phyloP scores from a whole-genome alignment of 768 basidiomycete genomes.

The Mycena rosella region DNA sequence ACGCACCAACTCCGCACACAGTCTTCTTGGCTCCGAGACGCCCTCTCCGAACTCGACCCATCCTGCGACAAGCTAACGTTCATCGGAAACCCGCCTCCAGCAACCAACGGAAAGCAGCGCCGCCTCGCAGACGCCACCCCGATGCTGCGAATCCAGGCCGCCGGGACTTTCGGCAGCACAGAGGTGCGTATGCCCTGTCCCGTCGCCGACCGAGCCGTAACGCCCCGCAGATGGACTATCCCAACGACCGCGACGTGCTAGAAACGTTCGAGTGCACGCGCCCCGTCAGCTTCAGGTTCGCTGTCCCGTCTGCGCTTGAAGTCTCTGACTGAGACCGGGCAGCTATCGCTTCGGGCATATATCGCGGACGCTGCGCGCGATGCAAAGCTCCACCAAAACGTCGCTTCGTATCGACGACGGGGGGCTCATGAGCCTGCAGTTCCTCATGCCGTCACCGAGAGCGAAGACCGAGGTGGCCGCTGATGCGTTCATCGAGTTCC shows the following conservation, averaged over 20 bases:
- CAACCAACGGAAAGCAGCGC: constrained; percentile 41
- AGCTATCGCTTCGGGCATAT: constrained; percentile 92
- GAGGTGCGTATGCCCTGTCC: constrained; percentile 70
- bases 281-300: constrained; percentile 78
- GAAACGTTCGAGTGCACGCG: constrained; percentile 88
- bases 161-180: constrained; percentile 86
- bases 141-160: constrained; percentile 84
- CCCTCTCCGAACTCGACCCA: constrained; percentile 90
- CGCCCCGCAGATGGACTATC: constrained; percentile 88
- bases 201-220: constrained; percentile 2
- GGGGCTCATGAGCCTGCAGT: constrained; percentile 89
- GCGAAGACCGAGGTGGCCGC: constrained; percentile 51
- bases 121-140: too few species aligned
- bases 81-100: constrained; percentile 74
- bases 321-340: constrained; percentile 3
- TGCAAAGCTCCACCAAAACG: constrained; percentile 89
- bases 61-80: constrained; percentile 90
- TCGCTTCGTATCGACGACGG: constrained; percentile 87
- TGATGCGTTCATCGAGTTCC: constrained; percentile 88
- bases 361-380: constrained; percentile 74
- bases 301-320: not conserved
- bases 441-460: constrained; percentile 81
- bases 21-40: constrained; percentile 96
- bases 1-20: constrained; percentile 33
- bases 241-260: constrained; percentile 91